Evolutionary conservation across 1,139 yeast species (phyloP).

Genomic region (Blastobotrys raffinosifermentans): DNA sequence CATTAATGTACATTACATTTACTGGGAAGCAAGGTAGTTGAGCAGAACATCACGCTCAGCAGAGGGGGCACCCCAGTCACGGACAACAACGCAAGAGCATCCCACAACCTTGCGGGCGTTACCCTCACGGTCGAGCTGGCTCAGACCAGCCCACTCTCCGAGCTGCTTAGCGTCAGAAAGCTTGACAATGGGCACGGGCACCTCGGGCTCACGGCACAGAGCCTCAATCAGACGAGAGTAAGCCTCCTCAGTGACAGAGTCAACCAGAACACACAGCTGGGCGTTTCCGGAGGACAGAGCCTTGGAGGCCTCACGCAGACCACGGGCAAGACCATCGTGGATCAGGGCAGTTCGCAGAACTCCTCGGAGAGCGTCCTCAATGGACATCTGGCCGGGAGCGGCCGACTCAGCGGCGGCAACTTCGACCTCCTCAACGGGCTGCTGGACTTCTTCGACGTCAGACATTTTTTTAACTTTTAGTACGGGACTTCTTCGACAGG

Average conservation of each 20-base stretch:
- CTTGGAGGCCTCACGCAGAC: conserved; percentile 99
- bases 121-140: conserved; percentile 99
- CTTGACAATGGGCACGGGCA: conserved; percentile 96
- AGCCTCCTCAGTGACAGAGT: conserved; percentile 96
- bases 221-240: conserved; percentile 98
- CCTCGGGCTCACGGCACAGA: conserved; percentile 95
- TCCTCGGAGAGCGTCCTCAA: conserved; percentile 98
- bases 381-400: conserved; percentile 79
- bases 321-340: conserved; percentile 99
- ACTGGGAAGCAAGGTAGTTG: conserved; percentile 93
- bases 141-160: conserved; percentile 99
- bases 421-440: conserved; percentile 64
- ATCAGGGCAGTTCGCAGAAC: conserved; percentile 97
- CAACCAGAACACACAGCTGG: conserved; percentile 95
- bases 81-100: conserved; percentile 98
- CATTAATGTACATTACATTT: conserved; percentile 30
- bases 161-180: conserved; percentile 99
- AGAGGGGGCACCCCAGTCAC: conserved; percentile 99
- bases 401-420: conserved; percentile 77
- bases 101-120: conserved; percentile 99
- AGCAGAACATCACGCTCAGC: conserved; percentile 96
- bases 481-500: conserved; percentile 34
- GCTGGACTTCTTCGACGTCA: conserved; percentile 37
- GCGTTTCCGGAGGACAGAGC: conserved; percentile 94
- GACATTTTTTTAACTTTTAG: conserved; percentile 25